phyloP scores from a whole-genome alignment of 352 stramenopile species.

The Halophytophthora batemanensis region DNA sequence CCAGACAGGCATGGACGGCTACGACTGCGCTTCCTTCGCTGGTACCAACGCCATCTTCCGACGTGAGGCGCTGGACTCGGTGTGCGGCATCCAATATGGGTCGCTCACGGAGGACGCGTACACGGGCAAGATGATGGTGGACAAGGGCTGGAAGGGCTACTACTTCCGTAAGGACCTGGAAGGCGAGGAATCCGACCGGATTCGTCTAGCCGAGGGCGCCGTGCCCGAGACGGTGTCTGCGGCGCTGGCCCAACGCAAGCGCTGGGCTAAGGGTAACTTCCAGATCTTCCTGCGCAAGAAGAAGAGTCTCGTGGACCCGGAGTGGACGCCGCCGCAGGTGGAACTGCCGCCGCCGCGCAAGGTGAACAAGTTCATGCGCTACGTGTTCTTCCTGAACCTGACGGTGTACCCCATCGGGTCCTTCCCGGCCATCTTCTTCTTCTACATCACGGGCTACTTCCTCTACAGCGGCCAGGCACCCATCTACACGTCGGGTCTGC shows the following conservation, averaged over 20 bases:
- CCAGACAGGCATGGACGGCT: conserved; percentile 84
- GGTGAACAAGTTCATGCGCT: conserved; percentile 79
- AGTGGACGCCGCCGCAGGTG: conserved; percentile 81
- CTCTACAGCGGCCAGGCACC: conserved; percentile 80
- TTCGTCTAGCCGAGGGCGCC: conserved; percentile 80
- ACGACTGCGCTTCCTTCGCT: conserved; percentile 85
- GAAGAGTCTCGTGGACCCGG: conserved; percentile 85
- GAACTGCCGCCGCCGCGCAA: conserved; percentile 80
- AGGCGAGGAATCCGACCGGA: conserved; percentile 81
- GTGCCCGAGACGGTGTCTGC: conserved; percentile 83
- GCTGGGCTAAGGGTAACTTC: conserved; percentile 87
- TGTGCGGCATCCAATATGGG: conserved; percentile 88
- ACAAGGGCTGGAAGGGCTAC: conserved; percentile 79
- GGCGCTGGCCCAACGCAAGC: conserved; percentile 84
- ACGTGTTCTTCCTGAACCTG: conserved; percentile 91
- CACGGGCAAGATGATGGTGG: conserved; percentile 84
- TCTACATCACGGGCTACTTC: conserved; percentile 85
- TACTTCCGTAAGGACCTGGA: conserved; percentile 92
- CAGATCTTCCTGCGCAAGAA: conserved; percentile 90
- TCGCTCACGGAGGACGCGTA: conserved; percentile 90
- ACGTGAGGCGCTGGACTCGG: conserved; percentile 86
- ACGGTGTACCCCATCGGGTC: conserved; percentile 88
- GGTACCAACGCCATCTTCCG: conserved; percentile 89
- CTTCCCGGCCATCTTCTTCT: conserved; percentile 83
- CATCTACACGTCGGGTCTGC: conserved; percentile 84